Conservation (phyloP, 768 basidiomycete genomes). For the Porphyrellus cyaneotinctus region DNA sequence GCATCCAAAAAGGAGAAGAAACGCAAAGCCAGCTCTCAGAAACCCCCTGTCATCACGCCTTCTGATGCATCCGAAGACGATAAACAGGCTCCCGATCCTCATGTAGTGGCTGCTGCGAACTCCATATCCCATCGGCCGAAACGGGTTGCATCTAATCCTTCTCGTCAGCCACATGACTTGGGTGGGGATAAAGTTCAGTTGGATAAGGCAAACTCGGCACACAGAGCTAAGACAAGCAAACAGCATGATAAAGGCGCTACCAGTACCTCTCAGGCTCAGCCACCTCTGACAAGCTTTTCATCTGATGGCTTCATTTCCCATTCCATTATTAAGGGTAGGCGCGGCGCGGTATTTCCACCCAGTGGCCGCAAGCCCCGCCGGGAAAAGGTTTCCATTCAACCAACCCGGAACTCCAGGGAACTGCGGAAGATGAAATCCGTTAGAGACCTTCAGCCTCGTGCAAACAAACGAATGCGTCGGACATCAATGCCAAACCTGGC, state of each 20-base stretch:
- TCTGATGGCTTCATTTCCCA: background rate
- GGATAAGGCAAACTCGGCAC: background rate
- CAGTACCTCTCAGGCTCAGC: background rate
- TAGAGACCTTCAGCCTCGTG: background rate
- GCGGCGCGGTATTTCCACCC: background rate
- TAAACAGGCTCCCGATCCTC: background rate
- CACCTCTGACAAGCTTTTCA: background rate
- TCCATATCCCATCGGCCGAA: constrained; percentile 10
- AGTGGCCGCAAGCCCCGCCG: background rate
- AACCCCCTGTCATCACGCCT: constrained; percentile 11
- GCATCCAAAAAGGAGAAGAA: constrained; percentile 12
- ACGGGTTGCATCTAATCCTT: constrained; percentile 6
- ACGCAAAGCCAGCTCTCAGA: constrained; percentile 24
- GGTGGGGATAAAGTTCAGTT: background rate
- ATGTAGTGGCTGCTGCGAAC: background rate
- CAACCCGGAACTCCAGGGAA: background rate
- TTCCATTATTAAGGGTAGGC: background rate
- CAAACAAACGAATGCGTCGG: constrained; percentile 14
- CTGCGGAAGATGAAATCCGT: background rate
- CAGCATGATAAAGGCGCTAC: background rate
- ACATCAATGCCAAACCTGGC: background rate
- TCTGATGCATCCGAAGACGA: constrained; percentile 26
- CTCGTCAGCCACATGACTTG: background rate
- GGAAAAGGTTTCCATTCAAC: background rate
- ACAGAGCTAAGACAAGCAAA: background rate